Evolutionary conservation across 805 yeast genomes (phyloP), one percentile per base, ranked within the genome.

Genomic region (Grigorovia humatica): DNA sequence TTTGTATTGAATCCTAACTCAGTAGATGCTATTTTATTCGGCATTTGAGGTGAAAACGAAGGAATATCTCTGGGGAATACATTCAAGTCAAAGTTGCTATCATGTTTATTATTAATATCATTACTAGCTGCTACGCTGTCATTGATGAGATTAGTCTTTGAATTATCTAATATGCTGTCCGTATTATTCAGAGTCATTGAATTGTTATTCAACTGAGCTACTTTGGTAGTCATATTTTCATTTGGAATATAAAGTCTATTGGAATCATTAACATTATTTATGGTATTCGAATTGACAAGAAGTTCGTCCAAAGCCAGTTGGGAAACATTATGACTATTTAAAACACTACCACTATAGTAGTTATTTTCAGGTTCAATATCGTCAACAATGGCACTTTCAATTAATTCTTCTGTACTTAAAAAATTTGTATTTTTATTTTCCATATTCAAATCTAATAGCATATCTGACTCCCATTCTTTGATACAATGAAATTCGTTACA

Each of bases 321-420:
- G 2, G 52, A 45, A 1, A 32, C 46, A 12, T 49, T 23, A 2
- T 49, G 29, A 17, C 52, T 52, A 1, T 42, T 43, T 1, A 51
- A 6, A 5, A 18, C 45, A 43, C 48, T 51, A 12, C 44, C 43
- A 5, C 40, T 13, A 11, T 42, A 19, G 43, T 23, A 48, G 32
- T 47, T 43, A 15, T 29, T 51, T 43, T 58, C 60, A 15, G 72
- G 71, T 54, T 70, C 72, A 59, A 64, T 64, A 11, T 61, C 66
- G 51, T 79, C 82, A 59, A 76, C 77, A 12, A 79, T 72, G 54
- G 85, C 79, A 59, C 83, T 76, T 27, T 80, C 79, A 2, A 81
- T 78, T 46, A 81, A 73, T 57, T 82, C 86, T 49, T 76, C 81
- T 44, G 79, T 79, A 18, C 85, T 79, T 11, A 77, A 70, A 57